Evolutionary conservation across 306 rosid genomes (phyloP).

Genomic region (Quercus agrifolia): DNA sequence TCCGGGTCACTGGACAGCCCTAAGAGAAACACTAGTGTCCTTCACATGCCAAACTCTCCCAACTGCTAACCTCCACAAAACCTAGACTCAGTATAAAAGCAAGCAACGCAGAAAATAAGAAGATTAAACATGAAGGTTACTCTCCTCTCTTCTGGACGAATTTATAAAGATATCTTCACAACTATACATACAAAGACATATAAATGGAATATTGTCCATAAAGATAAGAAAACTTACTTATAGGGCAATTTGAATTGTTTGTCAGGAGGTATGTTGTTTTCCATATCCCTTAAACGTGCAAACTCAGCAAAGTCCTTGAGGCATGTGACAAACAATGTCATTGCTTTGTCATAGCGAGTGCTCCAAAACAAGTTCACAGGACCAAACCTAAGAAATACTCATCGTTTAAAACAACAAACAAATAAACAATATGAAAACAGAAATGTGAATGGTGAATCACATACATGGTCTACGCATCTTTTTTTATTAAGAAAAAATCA

Average conservation of each 20-base stretch:
- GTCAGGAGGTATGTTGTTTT: conserved; percentile 89
- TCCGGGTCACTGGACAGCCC: too few relatives aligned
- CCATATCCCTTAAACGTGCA: conserved; percentile 84
- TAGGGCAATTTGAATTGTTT: conserved; percentile 89
- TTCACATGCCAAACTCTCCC: background rate
- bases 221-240: conserved; percentile 58
- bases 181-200: background rate
- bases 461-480: background rate
- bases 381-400: conserved; percentile 65
- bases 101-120: background rate
- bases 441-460: background rate
- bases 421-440: background rate
- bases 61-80: background rate
- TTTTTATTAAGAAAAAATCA: too few relatives aligned
- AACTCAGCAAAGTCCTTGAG: conserved; percentile 93
- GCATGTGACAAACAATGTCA: conserved; percentile 82
- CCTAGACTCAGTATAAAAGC: background rate
- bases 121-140: background rate
- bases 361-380: conserved; percentile 99
- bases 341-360: conserved; percentile 95
- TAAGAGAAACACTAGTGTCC: background rate
- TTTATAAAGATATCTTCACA: background rate
- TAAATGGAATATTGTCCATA: background rate
- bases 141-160: background rate
- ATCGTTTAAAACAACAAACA: conserved; percentile 20